Evolutionary conservation across 1,284 basidiomycete genomes (phyloP), one percentile per base, ranked within the genome.

Genomic region (Fomitopsis schrenkii): DNA sequence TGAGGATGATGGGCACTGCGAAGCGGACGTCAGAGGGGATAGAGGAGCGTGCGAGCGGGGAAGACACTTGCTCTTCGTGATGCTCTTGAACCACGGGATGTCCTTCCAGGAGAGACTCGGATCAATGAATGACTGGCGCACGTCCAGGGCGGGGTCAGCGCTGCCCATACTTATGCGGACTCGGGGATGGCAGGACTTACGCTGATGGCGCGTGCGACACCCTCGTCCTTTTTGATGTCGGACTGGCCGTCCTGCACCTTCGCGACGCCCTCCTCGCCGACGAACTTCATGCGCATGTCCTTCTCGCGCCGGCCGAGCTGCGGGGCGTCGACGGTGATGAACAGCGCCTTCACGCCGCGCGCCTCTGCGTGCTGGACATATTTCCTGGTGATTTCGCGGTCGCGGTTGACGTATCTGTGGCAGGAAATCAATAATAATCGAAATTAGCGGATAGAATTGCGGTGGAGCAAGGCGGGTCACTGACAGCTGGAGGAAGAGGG

Each of bases 251-350:
- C 70, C 22, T 74, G 79, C 33, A 89, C 80, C 74, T 88, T 85
- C 68, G 91, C 85, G 35, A 54, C 52, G 3, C 92, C 90, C 63
- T 93, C 92, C 48, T 87, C 88, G 8, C 90, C 95, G 46, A 94
- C 94, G 66, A 97, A 97, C 72, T 95, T 97, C 83, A 92, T 92
- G 44, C 96, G 83, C 96, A 98, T 98, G 71, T 98, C 52, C 52
- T 72, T 93, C 76, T 95, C 94, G 60, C 94, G 85, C 30, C 94
- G 84, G 53, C 94, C 95, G 19, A 97, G 85, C 71, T 96, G 94
- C 4, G 95, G 95, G 2, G 95, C 94, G 72, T 97, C 94, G 33
- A 97, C 94, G 2, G 94, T 97, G 71, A 95, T 94, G 75, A 95
- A 95, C n/a, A 95, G 78, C 6, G 80, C 90, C 73, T 95, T 95